A percentile compares a stretch with the other conserved stretches of the same genome.
phyloP scores from a whole-genome alignment of 441 rosid species.

The Euphorbia neoarborescens region DNA sequence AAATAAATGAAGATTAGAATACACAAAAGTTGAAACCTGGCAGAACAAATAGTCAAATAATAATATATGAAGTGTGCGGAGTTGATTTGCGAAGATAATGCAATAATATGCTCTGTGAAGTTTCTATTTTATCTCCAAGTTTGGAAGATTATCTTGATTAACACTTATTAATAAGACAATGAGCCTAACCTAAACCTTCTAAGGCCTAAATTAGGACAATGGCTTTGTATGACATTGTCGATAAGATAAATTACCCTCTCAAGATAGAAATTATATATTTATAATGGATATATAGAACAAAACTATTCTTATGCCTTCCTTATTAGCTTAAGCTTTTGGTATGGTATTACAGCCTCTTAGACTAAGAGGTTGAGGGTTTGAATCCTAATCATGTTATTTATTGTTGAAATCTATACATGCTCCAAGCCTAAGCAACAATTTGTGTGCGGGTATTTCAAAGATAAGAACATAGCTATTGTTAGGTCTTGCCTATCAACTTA shows the following conservation, averaged over 20 bases:
- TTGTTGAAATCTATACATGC: not conserved
- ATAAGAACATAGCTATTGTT: not conserved
- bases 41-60: constrained; percentile 3
- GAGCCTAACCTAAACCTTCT: too few species aligned
- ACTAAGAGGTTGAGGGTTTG: not conserved
- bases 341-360: not conserved
- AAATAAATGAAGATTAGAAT: constrained; percentile 1
- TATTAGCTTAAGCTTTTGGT: not conserved
- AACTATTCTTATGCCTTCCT: not conserved
- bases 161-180: too few species aligned
- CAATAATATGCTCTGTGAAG: not conserved
- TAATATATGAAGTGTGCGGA: too few species aligned
- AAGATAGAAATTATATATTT: not conserved
- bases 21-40: not conserved
- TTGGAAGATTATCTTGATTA: not conserved
- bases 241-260: not conserved
- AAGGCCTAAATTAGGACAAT: not conserved
- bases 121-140: not conserved
- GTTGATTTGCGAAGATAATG: not conserved
- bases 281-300: not conserved
- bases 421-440: not conserved
- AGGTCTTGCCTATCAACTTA: not conserved
- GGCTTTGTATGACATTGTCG: not conserved
- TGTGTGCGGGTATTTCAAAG: not conserved
- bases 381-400: not conserved